Evolutionary conservation across 108 stramenopile genomes (phyloP), one percentile per base, ranked within the genome.

Genomic region (Discostella stelligeroides): DNA sequence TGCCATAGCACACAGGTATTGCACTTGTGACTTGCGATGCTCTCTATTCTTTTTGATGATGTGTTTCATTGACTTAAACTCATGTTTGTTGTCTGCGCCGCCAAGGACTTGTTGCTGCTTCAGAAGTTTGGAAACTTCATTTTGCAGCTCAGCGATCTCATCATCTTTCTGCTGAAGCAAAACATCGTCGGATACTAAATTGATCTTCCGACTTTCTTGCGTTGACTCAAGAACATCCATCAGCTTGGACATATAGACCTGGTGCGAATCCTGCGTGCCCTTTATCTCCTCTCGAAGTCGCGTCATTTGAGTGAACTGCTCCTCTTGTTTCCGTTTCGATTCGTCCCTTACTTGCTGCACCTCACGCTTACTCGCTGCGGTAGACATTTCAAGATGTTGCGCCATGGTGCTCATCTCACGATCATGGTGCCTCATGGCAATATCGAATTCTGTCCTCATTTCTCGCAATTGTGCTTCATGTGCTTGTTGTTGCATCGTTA

Each of bases 211-310:
- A 50, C 61, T 72, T 29, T 55, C 65, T 21, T 86, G 85, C 17
- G 85, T 81, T 7, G 79, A 85, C 57, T 86, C 85, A 7, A 89
- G 59, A 15, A 89, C 84, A 66, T 75, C 80, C 78, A 89, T 83
- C 11, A 89, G 69, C 61, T 84, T 84, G 1, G 79, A 48, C n/a
- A 89, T 66, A 34, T 86, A 86, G 15, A 76, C 80, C 59, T 89
- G 79, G 50, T 88, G 88, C 8, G 75, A 68, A 39, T 85, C 68
- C 41, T 85, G 82, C 18, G 85, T 84, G 14, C 54, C 59, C 49
- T 82, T 76, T 15, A 86, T 71, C 75, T 86, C 85, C 17, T 86
- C 82, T 23, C 83, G 82, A 46, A 86, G 71, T n/a, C 78, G 82
- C 5, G 60, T 34, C 27, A 82, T 78, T 29, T 84, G 59, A 18